These are phyloP conservation scores for Pseudogymnoascus sp. DNA, from an alignment of 2,329 filamentous ascomycete species.

Conservation along the genomic window DNA sequence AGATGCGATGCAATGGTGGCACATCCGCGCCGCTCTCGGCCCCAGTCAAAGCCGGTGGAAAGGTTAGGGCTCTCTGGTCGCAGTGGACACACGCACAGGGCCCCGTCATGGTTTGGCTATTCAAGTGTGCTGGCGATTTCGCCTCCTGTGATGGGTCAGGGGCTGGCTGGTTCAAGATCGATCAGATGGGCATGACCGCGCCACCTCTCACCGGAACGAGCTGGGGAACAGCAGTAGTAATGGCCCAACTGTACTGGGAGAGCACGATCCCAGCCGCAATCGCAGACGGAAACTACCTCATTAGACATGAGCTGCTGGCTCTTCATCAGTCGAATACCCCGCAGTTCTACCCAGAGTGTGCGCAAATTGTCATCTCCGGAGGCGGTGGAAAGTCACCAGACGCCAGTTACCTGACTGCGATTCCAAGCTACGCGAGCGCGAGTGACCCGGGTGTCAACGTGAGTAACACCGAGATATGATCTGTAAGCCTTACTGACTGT, in stretches of 20 bases:
- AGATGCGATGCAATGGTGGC: slow-evolving; percentile 49
- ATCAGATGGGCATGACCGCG: slow-evolving; percentile 41
- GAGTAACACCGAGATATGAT: slow-evolving; percentile 15
- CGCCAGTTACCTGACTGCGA: slow-evolving; percentile 17
- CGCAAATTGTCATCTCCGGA: slow-evolving; percentile 42
- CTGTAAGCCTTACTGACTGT: slow-evolving; percentile 10
- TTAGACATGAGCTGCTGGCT: slow-evolving; percentile 48
- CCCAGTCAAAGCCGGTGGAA: slow-evolving; percentile 37
- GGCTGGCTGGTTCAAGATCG: slow-evolving; percentile 51
- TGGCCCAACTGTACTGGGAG: slow-evolving; percentile 38
- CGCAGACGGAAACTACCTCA: slow-evolving; percentile 45
- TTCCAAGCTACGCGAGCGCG: slow-evolving; percentile 18
- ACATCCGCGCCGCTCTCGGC: slow-evolving; percentile 38
- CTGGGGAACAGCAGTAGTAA: slow-evolving; percentile 40
- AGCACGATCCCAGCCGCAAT: slow-evolving; percentile 41
- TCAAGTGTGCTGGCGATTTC: slow-evolving; percentile 43
- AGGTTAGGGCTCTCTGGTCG: slow-evolving; percentile 41
- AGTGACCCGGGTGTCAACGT: slow-evolving; percentile 26
- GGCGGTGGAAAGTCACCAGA: slow-evolving; percentile 35
- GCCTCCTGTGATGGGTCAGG: slow-evolving; percentile 41
- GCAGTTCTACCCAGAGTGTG: slow-evolving; percentile 49
- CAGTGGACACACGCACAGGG: slow-evolving; percentile 52
- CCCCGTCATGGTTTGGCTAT: slow-evolving; percentile 50
- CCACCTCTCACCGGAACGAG: slow-evolving; percentile 35
- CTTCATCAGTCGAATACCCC: slow-evolving; percentile 43